These are phyloP conservation scores for Malus fusca DNA, from an alignment of 306 rosid genomes.

Conservation along the genomic window DNA sequence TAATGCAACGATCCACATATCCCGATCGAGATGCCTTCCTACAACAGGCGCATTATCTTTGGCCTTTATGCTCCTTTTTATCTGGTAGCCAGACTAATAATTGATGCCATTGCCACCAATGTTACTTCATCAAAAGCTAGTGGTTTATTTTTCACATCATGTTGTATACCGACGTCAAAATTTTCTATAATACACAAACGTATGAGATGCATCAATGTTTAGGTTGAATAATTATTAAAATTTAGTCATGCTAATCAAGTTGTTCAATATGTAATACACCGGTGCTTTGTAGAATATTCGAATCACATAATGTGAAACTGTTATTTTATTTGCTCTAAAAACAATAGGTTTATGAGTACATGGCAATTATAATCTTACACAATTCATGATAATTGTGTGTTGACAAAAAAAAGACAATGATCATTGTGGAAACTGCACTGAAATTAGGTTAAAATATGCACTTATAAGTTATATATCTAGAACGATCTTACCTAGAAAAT, in stretches of 20 bases:
- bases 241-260: too few species aligned
- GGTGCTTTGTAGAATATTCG: too few species aligned
- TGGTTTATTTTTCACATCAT: background rate
- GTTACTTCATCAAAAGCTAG: background rate
- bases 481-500: background rate
- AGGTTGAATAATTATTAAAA: too few species aligned
- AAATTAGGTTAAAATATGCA: background rate
- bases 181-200: too few species aligned
- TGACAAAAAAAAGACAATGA: background rate
- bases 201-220: too few species aligned
- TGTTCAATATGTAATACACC: too few species aligned
- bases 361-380: background rate
- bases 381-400: background rate
- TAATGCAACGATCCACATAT: background rate
- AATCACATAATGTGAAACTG: too few species aligned
- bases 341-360: background rate
- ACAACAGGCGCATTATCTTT: background rate
- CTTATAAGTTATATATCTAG: too few species aligned
- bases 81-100: background rate
- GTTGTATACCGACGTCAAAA: too few species aligned
- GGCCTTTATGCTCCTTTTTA: background rate
- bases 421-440: background rate
- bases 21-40: constrained; percentile 1
- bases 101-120: background rate
- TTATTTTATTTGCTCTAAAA: background rate